These are phyloP conservation scores for Medicago ruthenica DNA, from an alignment of 306 rosid genomes.

Conservation along the genomic window DNA sequence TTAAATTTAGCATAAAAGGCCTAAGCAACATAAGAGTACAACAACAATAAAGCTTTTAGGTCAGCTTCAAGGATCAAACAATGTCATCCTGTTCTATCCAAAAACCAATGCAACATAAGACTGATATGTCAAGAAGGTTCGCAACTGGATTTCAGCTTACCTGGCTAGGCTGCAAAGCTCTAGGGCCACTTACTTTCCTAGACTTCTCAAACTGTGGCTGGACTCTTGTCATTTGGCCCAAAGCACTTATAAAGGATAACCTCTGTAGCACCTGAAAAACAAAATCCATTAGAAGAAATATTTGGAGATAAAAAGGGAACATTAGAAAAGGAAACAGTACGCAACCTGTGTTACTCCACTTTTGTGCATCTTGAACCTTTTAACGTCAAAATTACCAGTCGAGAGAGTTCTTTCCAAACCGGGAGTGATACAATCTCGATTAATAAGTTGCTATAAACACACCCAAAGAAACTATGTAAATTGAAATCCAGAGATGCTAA, in stretches of 20 bases:
- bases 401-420: conserved; percentile 91
- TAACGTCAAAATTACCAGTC: conserved; percentile 82
- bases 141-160: conserved; percentile 48
- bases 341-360: conserved; percentile 95
- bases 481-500: conserved; percentile 25
- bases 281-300: conserved; percentile 36
- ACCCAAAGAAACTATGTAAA: background rate
- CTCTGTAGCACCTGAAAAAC: conserved; percentile 71
- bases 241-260: conserved; percentile 73
- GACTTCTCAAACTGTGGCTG: conserved; percentile 96
- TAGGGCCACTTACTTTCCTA: conserved; percentile 90
- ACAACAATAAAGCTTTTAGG: conserved; percentile 10
- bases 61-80: conserved; percentile 9
- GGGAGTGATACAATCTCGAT: conserved; percentile 45
- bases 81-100: conserved; percentile 4
- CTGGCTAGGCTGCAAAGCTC: conserved; percentile 99
- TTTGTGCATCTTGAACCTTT: conserved; percentile 84
- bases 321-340: conserved; percentile 7
- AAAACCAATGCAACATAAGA: conserved; percentile 11
- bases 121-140: conserved; percentile 3
- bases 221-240: conserved; percentile 93
- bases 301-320: conserved; percentile 1
- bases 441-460: conserved; percentile 45
- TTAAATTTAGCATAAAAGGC: conserved; percentile 5
- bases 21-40: conserved; percentile 26